Evolutionary conservation across 768 basidiomycete genomes (phyloP).

Genomic region (Cystofilobasidium macerans): DNA sequence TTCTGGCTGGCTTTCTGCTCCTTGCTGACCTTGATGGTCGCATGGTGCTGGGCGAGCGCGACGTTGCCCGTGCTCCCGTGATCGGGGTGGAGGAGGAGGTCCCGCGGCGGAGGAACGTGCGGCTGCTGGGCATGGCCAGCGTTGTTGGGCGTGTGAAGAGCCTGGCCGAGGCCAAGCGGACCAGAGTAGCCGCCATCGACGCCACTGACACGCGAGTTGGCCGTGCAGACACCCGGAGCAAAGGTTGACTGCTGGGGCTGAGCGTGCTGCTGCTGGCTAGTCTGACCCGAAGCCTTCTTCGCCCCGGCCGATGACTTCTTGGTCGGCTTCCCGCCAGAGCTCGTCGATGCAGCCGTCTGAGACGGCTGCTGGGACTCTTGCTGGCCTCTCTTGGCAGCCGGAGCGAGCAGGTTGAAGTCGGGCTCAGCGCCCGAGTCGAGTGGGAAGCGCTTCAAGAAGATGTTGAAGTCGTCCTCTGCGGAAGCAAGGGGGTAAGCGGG

Average conservation of each 20-base stretch:
- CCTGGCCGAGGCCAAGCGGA: not conserved
- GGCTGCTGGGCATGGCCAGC: not conserved
- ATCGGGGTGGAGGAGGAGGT: constrained; percentile 34
- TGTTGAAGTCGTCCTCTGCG: constrained; percentile 73
- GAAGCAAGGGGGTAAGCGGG: too few relatives aligned
- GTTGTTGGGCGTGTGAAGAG: not conserved
- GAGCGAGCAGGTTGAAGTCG: constrained; percentile 26
- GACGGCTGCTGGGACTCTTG: constrained; percentile 60
- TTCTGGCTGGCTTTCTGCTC: constrained; percentile 77
- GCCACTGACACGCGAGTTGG: not conserved
- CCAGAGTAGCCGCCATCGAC: constrained; percentile 1
- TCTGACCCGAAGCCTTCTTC: not conserved
- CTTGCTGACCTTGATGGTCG: constrained; percentile 63
- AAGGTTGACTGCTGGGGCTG: too few relatives aligned
- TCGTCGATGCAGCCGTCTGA: constrained; percentile 46
- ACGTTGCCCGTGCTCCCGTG: constrained; percentile 28
- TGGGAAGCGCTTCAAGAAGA: constrained; percentile 62
- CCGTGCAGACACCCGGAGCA: too few relatives aligned
- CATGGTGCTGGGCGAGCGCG: constrained; percentile 31
- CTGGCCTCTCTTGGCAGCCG: too few relatives aligned
- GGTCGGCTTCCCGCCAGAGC: constrained; percentile 10
- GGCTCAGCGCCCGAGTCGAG: constrained; percentile 31
- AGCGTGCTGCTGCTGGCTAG: too few relatives aligned
- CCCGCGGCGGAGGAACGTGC: constrained; percentile 31
- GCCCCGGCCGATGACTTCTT: constrained; percentile 2